These are phyloP conservation scores for Simplicillium aogashimaense DNA, from an alignment of 2,329 filamentous ascomycete genomes.

Conservation along the genomic window DNA sequence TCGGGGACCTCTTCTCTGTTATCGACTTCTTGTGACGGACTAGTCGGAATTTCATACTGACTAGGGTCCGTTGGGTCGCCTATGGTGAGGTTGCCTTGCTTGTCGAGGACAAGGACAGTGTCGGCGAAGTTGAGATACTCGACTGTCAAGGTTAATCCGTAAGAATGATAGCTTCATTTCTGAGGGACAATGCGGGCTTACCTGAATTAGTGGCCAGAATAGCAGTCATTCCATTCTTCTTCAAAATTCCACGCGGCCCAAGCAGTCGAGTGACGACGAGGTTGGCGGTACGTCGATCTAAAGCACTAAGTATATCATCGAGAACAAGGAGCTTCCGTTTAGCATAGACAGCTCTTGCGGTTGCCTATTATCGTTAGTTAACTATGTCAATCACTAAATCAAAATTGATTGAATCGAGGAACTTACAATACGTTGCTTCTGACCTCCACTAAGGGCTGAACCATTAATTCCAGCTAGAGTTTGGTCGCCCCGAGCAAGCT, in stretches of 20 bases:
- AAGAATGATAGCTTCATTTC: too few relatives aligned
- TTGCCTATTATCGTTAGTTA: slow-evolving; percentile 6
- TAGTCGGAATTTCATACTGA: too few relatives aligned
- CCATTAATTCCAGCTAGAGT: slow-evolving; percentile 11
- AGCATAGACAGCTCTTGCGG: slow-evolving; percentile 14
- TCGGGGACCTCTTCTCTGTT: too few relatives aligned
- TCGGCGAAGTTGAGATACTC: too few relatives aligned
- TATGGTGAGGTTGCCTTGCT: too few relatives aligned
- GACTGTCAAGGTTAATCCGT: too few relatives aligned
- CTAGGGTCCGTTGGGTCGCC: too few relatives aligned
- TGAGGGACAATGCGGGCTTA: too few relatives aligned
- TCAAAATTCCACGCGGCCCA: slow-evolving; percentile 17
- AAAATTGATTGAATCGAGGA: not conserved
- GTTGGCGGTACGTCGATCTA: slow-evolving; percentile 24
- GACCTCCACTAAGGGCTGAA: slow-evolving; percentile 13
- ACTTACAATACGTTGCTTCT: slow-evolving; percentile 14
- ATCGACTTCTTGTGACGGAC: too few relatives aligned
- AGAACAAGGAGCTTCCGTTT: slow-evolving; percentile 13
- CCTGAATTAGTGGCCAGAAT: slow-evolving; percentile 16
- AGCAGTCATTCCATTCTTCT: slow-evolving; percentile 10
- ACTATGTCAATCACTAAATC: not conserved
- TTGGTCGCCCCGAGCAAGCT: slow-evolving; percentile 10
- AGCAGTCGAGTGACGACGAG: slow-evolving; percentile 24
- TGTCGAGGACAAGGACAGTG: too few relatives aligned
- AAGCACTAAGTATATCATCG: slow-evolving; percentile 21